These are phyloP conservation scores for Leccinum arenicola DNA, from an alignment of 768 basidiomycete species.

Conservation along the genomic window DNA sequence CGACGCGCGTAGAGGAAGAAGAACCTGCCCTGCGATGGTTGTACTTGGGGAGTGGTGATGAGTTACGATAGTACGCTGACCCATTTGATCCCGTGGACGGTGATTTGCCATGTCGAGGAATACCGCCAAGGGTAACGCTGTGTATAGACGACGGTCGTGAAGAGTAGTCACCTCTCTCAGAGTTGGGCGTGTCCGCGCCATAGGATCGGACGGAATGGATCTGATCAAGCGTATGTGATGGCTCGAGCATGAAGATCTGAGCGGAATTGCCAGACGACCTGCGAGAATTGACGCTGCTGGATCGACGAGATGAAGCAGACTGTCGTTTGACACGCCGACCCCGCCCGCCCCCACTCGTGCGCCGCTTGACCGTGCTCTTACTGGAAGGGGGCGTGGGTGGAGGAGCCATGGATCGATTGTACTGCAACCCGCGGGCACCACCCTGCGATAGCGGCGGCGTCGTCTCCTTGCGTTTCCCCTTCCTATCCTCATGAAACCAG, in stretches of 20 bases:
- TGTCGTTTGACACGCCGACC: conserved; percentile 64
- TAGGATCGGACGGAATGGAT: conserved; percentile 67
- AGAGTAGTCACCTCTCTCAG: conserved; percentile 73
- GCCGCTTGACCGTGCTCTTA: conserved; percentile 46
- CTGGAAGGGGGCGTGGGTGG: conserved; percentile 30
- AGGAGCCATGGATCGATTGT: conserved; percentile 25
- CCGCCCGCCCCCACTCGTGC: conserved; percentile 43
- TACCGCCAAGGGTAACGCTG: conserved; percentile 60
- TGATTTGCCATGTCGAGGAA: conserved; percentile 63
- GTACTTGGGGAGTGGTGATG: conserved; percentile 73
- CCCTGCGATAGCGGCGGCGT: conserved; percentile 17
- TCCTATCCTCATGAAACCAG: conserved; percentile 92
- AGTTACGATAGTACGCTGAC: conserved; percentile 57
- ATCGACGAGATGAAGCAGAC: conserved; percentile 78
- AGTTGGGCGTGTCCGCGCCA: conserved; percentile 83
- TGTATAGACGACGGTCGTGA: conserved; percentile 85
- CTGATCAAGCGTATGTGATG: conserved; percentile 45
- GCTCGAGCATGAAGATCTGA: conserved; percentile 51
- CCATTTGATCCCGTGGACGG: conserved; percentile 77
- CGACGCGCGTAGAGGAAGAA: conserved; percentile 78
- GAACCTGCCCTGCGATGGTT: conserved; percentile 79
- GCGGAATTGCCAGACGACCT: conserved; percentile 58
- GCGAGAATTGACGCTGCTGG: conserved; percentile 88
- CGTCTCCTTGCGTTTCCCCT: conserved; percentile 75
- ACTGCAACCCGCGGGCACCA: conserved; percentile 21